Evolutionary conservation across 306 rosid genomes (phyloP).

Genomic region (Comarum palustre): DNA sequence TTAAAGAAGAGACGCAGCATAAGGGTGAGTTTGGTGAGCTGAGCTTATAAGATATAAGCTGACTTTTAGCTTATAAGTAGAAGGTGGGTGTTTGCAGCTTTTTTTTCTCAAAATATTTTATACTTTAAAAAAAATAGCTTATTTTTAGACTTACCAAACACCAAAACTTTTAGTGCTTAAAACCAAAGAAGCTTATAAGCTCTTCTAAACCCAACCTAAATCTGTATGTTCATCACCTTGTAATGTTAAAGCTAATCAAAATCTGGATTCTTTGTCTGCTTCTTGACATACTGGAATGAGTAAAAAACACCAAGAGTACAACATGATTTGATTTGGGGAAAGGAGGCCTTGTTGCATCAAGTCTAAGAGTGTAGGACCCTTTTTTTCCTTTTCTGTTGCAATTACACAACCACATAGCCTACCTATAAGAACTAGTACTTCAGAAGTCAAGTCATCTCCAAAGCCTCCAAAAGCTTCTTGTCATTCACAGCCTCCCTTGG

Average conservation of each 20-base stretch:
- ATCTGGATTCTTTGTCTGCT: not conserved
- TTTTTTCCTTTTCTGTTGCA: not conserved
- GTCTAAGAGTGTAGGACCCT: conserved; percentile 10
- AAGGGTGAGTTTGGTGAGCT: too few relatives aligned
- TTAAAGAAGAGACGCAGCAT: not conserved
- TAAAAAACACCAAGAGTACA: not conserved
- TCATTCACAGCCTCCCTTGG: not conserved
- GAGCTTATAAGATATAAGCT: too few relatives aligned
- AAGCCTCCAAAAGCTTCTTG: not conserved
- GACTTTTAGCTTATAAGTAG: too few relatives aligned
- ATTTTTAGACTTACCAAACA: too few relatives aligned
- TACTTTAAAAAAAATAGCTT: too few relatives aligned
- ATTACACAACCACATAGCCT: conserved; percentile 8
- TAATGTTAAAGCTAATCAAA: not conserved
- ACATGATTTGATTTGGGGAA: not conserved
- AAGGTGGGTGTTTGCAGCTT: too few relatives aligned
- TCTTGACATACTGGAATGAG: not conserved
- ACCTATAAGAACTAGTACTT: conserved; percentile 2
- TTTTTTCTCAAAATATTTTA: too few relatives aligned
- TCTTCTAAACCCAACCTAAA: too few relatives aligned
- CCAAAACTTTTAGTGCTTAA: too few relatives aligned
- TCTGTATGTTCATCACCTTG: too few relatives aligned
- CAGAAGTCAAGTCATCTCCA: conserved; percentile 7
- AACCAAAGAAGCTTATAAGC: too few relatives aligned
- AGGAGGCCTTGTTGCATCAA: not conserved